These are phyloP conservation scores for Cornus kousa DNA, from an alignment of 148 eudicot species.

Conservation along the genomic window DNA sequence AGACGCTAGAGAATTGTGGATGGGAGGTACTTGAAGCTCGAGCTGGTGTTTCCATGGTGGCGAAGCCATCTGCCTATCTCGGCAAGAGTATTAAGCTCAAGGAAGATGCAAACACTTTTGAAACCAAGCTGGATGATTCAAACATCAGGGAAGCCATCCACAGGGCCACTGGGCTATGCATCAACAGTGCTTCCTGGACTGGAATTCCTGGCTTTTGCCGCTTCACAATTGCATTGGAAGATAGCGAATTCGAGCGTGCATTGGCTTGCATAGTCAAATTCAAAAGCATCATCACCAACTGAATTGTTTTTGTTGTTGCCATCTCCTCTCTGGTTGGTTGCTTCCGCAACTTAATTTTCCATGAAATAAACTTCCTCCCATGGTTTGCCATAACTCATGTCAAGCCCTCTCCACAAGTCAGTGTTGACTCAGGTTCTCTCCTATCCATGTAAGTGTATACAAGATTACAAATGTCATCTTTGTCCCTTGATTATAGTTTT, in stretches of 20 bases:
- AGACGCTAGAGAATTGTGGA: constrained; percentile 81
- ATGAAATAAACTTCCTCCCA: not conserved
- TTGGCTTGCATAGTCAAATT: constrained; percentile 58
- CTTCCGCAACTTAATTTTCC: not conserved
- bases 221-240: constrained; percentile 80
- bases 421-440: not conserved
- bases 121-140: constrained; percentile 57
- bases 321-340: not conserved
- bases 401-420: not conserved
- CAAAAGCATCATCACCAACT: constrained; percentile 57
- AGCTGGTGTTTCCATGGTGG: constrained; percentile 82
- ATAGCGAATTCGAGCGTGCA: constrained; percentile 68
- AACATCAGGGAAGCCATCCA: constrained; percentile 73
- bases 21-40: constrained; percentile 83
- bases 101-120: constrained; percentile 27
- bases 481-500: not conserved
- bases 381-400: not conserved
- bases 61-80: constrained; percentile 66
- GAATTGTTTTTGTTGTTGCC: not conserved
- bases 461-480: not conserved
- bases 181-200: constrained; percentile 83
- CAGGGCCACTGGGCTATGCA: constrained; percentile 69
- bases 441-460: not conserved
- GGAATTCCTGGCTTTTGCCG: constrained; percentile 91
- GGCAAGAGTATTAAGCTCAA: constrained; percentile 56